Evolutionary conservation across 1,139 yeast genomes (phyloP).

Genomic region (Geotrichum restrictum): DNA sequence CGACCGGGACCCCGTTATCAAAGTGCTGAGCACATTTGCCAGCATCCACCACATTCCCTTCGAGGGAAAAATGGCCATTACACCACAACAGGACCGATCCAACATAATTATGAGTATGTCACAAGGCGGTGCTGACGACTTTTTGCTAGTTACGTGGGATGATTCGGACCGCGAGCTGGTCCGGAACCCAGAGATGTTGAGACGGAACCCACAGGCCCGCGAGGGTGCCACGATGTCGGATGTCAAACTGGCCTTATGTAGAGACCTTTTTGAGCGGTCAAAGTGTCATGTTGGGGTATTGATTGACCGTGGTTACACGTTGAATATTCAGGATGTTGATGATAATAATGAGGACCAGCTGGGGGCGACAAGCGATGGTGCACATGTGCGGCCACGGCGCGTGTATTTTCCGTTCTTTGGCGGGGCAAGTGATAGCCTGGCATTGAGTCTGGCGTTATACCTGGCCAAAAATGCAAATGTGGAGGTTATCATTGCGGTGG

Average conservation of each 20-base stretch:
- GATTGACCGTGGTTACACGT: slow-evolving; percentile 22
- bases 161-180: slow-evolving; percentile 18
- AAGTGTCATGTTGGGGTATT: slow-evolving; percentile 18
- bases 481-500: slow-evolving; percentile 11
- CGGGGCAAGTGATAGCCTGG: slow-evolving; percentile 17
- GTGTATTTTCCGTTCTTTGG: slow-evolving; percentile 21
- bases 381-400: no score
- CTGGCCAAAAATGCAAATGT: slow-evolving; percentile 17
- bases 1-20: slow-evolving; percentile 48
- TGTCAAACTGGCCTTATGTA: slow-evolving; percentile 22
- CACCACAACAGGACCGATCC: slow-evolving; percentile 44
- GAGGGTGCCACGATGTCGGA: slow-evolving; percentile 18
- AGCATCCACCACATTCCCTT: slow-evolving; percentile 49
- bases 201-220: slow-evolving; percentile 12
- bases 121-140: slow-evolving; percentile 20
- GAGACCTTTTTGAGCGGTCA: slow-evolving; percentile 15
- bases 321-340: background rate
- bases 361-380: no score
- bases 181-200: slow-evolving; percentile 7
- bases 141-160: slow-evolving; percentile 25
- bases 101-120: slow-evolving; percentile 28
- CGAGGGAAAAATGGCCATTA: slow-evolving; percentile 51
- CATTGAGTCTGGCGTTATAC: slow-evolving; percentile 17
- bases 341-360: no score
- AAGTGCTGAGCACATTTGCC: slow-evolving; percentile 53